Conservation (phyloP, 352 stramenopile genomes). For the Globisporangium radiosum region DNA sequence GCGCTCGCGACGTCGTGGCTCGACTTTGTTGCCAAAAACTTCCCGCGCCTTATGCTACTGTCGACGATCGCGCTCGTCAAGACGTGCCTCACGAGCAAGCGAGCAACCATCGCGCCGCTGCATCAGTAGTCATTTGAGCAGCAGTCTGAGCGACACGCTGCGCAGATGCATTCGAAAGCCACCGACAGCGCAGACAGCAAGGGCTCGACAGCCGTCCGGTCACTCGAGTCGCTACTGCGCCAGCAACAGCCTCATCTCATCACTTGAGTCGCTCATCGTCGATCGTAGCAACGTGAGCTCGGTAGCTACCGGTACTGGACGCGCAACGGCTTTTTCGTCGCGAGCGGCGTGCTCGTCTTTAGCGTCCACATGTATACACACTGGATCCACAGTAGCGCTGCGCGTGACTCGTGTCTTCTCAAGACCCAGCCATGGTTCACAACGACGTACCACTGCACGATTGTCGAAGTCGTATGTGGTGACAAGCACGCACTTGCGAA, state of each 20-base stretch:
- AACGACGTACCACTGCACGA: background rate
- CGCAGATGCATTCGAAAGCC: too few species aligned
- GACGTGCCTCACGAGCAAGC: background rate
- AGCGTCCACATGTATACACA: background rate
- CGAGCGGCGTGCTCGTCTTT: background rate
- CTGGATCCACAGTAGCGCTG: background rate
- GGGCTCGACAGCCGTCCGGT: too few species aligned
- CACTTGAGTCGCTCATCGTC: too few species aligned
- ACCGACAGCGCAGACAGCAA: too few species aligned
- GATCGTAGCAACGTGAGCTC: too few species aligned
- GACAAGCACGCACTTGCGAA: background rate
- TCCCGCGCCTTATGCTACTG: background rate
- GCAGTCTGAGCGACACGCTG: background rate
- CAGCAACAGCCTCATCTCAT: too few species aligned
- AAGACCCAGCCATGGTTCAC: slow-evolving; percentile 1
- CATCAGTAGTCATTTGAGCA: background rate
- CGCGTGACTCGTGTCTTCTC: background rate
- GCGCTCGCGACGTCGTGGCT: slow-evolving; percentile 5
- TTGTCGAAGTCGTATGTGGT: background rate
- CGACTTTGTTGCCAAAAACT: slow-evolving; percentile 7
- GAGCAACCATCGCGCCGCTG: background rate
- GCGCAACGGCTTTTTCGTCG: background rate
- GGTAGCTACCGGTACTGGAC: too few species aligned
- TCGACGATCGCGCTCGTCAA: slow-evolving; percentile 1
- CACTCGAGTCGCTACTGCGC: too few species aligned